Conservation (phyloP, 192 early-diverging fungal species). For the Coemansia erecta region DNA sequence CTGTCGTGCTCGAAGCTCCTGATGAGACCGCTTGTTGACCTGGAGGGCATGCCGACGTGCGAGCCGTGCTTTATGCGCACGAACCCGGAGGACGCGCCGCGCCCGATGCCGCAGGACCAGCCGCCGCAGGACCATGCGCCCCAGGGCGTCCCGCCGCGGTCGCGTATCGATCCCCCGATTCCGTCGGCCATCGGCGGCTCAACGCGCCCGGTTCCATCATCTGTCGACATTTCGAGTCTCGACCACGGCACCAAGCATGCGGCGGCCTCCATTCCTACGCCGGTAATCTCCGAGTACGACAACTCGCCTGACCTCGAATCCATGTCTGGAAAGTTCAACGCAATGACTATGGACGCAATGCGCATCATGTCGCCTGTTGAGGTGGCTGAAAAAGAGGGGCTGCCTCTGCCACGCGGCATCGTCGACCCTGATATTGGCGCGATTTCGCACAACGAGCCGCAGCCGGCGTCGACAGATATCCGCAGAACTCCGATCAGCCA, state of each 20-base stretch:
- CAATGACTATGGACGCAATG: constrained; percentile 6
- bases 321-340: constrained; percentile 5
- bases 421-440: constrained; percentile 40
- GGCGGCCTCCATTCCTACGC: constrained; percentile 40
- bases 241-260: neutral
- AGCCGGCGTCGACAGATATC: constrained; percentile 9
- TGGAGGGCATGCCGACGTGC: constrained; percentile 40
- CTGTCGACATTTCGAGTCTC: neutral
- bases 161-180: constrained; percentile 1
- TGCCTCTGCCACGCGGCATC: constrained; percentile 40
- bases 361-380: constrained; percentile 53
- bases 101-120: constrained; percentile 19
- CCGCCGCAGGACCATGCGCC: neutral
- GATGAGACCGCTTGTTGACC: constrained; percentile 40
- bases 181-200: constrained; percentile 20
- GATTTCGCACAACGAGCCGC: constrained; percentile 21
- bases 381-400: constrained; percentile 44
- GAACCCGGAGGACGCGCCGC: constrained; percentile 4
- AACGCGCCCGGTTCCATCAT: constrained; percentile 1
- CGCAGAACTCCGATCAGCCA: neutral
- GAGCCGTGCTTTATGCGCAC: constrained; percentile 45
- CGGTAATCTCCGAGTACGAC: constrained; percentile 37
- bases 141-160: constrained; percentile 4
- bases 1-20: constrained; percentile 35
- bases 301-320: neutral